A percentile compares a stretch with the other conserved stretches of the same genome.
These are phyloP conservation scores for Boletellus deceptivus DNA, from an alignment of 1,284 basidiomycete species.

Conservation along the genomic window DNA sequence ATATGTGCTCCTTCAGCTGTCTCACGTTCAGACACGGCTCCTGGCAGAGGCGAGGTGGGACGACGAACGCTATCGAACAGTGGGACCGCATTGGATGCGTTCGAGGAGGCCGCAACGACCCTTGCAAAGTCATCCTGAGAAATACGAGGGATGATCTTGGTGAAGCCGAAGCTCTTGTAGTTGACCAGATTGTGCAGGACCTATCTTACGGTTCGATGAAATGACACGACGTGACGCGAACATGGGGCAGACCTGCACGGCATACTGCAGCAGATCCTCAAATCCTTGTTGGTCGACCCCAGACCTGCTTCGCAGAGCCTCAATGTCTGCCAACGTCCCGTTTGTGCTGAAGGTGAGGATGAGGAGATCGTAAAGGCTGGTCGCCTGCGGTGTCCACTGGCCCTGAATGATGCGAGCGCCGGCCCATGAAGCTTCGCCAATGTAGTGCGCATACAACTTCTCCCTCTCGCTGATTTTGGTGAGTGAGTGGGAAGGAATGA, in stretches of 20 bases:
- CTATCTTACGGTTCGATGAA: constrained; percentile 34
- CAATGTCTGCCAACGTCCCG: constrained; percentile 57
- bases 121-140: constrained; percentile 57
- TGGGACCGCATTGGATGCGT: constrained; percentile 49
- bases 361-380: constrained; percentile 66
- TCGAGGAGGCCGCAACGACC: constrained; percentile 59
- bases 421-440: constrained; percentile 73
- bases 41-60: neutral
- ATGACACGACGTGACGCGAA: neutral
- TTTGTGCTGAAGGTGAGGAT: constrained; percentile 64
- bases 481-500: neutral
- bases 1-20: constrained; percentile 73
- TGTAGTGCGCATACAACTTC: constrained; percentile 72
- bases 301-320: constrained; percentile 49
- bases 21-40: constrained; percentile 7
- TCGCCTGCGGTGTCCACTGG: constrained; percentile 68
- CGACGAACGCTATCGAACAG: constrained; percentile 61
- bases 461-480: constrained; percentile 53
- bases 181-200: constrained; percentile 76
- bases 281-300: constrained; percentile 55
- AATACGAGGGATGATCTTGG: constrained; percentile 77
- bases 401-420: constrained; percentile 79
- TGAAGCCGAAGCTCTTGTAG: constrained; percentile 79
- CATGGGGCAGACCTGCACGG: constrained; percentile 55
- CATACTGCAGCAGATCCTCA: constrained; percentile 67